Base-by-base conservation (phyloP, 73 alveolate species). In the Uronychia setigera region DNA sequence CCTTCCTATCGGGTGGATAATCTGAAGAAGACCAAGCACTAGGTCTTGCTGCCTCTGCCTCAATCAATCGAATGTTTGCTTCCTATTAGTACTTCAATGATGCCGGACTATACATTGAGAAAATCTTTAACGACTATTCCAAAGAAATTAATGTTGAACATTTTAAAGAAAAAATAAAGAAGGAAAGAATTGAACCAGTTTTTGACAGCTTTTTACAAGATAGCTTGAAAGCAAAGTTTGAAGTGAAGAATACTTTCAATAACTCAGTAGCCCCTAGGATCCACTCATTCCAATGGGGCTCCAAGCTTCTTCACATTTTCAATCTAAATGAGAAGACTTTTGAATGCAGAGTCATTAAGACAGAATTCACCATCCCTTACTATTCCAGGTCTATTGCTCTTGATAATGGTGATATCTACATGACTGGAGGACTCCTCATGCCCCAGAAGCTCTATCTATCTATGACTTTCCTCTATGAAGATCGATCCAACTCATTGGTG, bases 321-420 rank as follows among this genome's bases (percentile, higher is more conserved):
- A 80, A 80, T 33, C 30, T 80, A 28, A 74, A 32, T 28, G 60
- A 80, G 28, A 58, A 59, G 19, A 59, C 58, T 32, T 80, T 80
- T 1, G 87, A 80, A 57, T 32, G 77, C 30, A 80, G 77, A 33
- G 31, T n/a, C 59, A 57, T 80, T 11, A 58, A 80, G n/a, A 29
- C 87, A 28, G 28, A 32, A 19, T 80, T 80, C 57, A 58, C 32
- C 59, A 57, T 80, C 59, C 93, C 93, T 0, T 76, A 81, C 28
- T 81, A 79, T 58, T 87, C 93, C 28, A 80, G 93, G 32, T 87
- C 93, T 0, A 81, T 87, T 32, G 93, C 93, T 1, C 33, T 87
- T 25, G 93, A 87, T 11, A 80, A 60, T 60, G 94, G 94, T 0
- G 31, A 35, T 25, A 81, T 88, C 87, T 88, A 59, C 31, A 32